phyloP scores from a whole-genome alignment of 371 early-diverging fungal species.

The Lichtheimia corymbifera region DNA sequence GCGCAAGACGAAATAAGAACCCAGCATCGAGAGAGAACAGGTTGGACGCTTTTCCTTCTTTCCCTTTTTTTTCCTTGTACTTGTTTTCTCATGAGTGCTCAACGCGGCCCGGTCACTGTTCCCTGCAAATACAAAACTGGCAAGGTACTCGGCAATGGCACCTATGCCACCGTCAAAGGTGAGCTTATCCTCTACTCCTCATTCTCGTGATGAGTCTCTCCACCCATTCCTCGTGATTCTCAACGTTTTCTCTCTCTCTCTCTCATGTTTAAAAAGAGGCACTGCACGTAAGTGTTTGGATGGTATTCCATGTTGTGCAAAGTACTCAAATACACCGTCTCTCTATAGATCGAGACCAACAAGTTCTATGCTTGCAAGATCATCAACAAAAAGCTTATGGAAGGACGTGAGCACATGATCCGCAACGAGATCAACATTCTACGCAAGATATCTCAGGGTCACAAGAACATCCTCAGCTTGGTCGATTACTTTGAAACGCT shows the following conservation, averaged over 20 bases:
- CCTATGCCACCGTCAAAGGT: conserved; percentile 77
- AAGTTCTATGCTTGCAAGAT: conserved; percentile 90
- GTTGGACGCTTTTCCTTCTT: conserved; percentile 3
- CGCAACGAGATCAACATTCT: conserved; percentile 88
- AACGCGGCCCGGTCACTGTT: conserved; percentile 43
- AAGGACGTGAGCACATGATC: conserved; percentile 88
- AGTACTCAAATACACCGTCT: not conserved
- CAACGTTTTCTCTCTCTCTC: not conserved
- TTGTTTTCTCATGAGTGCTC: conserved; percentile 16
- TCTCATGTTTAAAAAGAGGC: conserved; percentile 36
- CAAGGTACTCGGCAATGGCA: conserved; percentile 66
- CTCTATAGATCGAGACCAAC: conserved; percentile 73
- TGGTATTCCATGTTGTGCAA: not conserved
- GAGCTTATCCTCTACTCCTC: conserved; percentile 4
- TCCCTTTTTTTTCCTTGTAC: conserved; percentile 3
- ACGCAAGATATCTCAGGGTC: conserved; percentile 82
- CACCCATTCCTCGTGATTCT: conserved; percentile 3
- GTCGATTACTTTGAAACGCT: conserved; percentile 92
- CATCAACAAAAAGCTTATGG: conserved; percentile 88
- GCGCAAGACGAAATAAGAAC: too few relatives aligned
- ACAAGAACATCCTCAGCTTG: conserved; percentile 84
- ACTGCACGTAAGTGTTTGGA: conserved; percentile 38
- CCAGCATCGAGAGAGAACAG: not conserved
- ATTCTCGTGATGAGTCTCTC: not conserved
- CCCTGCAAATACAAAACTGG: conserved; percentile 77